These are phyloP conservation scores for Adansonia gregorii DNA, from an alignment of 441 rosid species.

Conservation along the genomic window DNA sequence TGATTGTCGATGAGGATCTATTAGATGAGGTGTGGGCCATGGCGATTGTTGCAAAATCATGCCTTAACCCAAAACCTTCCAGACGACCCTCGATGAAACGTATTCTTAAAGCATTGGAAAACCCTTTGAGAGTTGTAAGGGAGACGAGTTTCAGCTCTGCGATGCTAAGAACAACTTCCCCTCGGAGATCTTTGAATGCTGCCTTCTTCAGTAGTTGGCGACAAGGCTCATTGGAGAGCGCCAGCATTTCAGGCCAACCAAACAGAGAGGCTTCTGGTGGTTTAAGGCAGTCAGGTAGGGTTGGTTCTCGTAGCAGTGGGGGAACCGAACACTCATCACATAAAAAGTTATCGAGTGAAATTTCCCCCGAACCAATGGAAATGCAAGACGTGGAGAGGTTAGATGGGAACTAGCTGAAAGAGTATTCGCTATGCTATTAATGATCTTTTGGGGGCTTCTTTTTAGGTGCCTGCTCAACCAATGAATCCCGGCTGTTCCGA, in stretches of 20 bases:
- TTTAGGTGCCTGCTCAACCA: not conserved
- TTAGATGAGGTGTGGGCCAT: conserved; percentile 78
- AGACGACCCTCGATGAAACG: conserved; percentile 63
- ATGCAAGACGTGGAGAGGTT: conserved; percentile 37
- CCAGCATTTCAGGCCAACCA: conserved; percentile 35
- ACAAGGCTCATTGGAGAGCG: conserved; percentile 47
- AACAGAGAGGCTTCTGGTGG: conserved; percentile 37
- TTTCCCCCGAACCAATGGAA: conserved; percentile 49
- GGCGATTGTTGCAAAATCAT: conserved; percentile 70
- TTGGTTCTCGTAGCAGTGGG: conserved; percentile 41
- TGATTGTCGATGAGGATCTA: conserved; percentile 67
- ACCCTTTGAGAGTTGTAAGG: conserved; percentile 67
- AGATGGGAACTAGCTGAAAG: conserved; percentile 34
- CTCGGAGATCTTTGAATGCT: conserved; percentile 53
- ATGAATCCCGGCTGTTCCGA: not conserved
- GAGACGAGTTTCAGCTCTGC: conserved; percentile 50
- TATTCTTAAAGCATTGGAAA: conserved; percentile 64
- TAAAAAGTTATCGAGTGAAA: conserved; percentile 42
- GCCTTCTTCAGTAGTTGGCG: conserved; percentile 62
- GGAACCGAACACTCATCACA: conserved; percentile 42
- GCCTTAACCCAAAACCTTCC: conserved; percentile 62
- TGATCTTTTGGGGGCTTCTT: not conserved
- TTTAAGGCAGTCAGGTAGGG: conserved; percentile 41
- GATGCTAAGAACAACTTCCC: conserved; percentile 51
- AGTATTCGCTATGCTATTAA: not conserved